These are phyloP conservation scores for Xerocomus brunneocitrinus DNA, from an alignment of 768 basidiomycete genomes.

Conservation along the genomic window DNA sequence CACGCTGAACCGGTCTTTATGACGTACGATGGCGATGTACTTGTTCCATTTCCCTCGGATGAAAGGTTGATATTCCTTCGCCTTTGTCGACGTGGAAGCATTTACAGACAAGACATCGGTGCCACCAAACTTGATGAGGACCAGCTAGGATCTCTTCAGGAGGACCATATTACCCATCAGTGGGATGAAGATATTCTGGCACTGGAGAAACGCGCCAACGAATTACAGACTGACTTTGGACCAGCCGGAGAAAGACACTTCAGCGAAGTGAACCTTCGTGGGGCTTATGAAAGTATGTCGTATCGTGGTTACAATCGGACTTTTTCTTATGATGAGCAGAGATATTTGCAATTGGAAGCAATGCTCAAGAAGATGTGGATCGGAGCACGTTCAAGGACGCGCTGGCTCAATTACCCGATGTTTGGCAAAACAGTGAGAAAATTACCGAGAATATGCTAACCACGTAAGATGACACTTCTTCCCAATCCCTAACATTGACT, in stretches of 20 bases:
- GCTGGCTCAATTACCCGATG: constrained; percentile 49
- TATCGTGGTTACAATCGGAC: neutral
- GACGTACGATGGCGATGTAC: constrained; percentile 29
- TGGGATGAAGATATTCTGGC: constrained; percentile 41
- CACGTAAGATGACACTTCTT: constrained; percentile 38
- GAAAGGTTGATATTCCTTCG: constrained; percentile 38
- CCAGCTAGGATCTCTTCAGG: constrained; percentile 1
- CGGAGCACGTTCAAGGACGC: constrained; percentile 41
- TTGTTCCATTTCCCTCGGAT: constrained; percentile 29
- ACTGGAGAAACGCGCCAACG: constrained; percentile 29
- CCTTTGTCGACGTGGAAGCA: constrained; percentile 43
- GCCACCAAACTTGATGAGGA: constrained; percentile 12
- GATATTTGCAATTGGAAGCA: constrained; percentile 34
- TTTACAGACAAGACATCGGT: constrained; percentile 42
- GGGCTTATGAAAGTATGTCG: constrained; percentile 53
- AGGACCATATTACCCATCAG: constrained; percentile 17
- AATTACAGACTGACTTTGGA: constrained; percentile 36
- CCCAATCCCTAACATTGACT: neutral
- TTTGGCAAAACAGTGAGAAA: constrained; percentile 50
- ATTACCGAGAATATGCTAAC: constrained; percentile 56
- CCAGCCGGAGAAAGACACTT: constrained; percentile 43
- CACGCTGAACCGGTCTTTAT: constrained; percentile 21
- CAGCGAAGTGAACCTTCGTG: constrained; percentile 45
- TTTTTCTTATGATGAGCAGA: constrained; percentile 30
- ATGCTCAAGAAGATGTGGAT: constrained; percentile 31